A percentile compares a stretch with the other conserved stretches of the same genome.
Evolutionary conservation across 495 filamentous ascomycete species (phyloP).

Genomic region (Cercophora newfieldiana): DNA sequence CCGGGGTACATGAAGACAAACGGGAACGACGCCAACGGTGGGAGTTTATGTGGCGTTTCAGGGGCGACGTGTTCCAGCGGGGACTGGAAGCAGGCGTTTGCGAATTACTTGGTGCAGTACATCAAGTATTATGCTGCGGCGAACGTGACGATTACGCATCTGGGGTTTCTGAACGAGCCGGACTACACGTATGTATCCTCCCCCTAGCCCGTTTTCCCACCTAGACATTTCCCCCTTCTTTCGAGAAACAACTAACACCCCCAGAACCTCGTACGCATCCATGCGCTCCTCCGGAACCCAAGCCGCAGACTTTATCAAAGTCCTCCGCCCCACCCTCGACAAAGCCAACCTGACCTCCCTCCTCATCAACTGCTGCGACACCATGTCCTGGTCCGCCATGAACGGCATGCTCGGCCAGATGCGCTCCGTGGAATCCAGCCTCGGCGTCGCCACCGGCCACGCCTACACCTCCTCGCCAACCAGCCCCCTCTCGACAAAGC

Average conservation of each 20-base stretch:
- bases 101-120: constrained; percentile 55
- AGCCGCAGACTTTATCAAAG: constrained; percentile 54
- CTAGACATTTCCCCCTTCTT: not conserved
- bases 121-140: constrained; percentile 47
- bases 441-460: constrained; percentile 50
- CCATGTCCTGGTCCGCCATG: constrained; percentile 48
- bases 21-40: constrained; percentile 50
- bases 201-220: not conserved
- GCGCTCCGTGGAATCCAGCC: constrained; percentile 38
- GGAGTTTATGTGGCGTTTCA: constrained; percentile 52
- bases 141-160: constrained; percentile 49
- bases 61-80: constrained; percentile 49
- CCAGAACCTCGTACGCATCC: constrained; percentile 44
- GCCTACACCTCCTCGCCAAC: constrained; percentile 44
- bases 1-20: constrained; percentile 62
- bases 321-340: constrained; percentile 45
- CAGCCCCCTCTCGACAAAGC: constrained; percentile 41
- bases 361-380: constrained; percentile 54
- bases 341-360: constrained; percentile 37
- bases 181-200: constrained; percentile 33
- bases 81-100: constrained; percentile 58
- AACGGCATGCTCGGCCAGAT: constrained; percentile 45
- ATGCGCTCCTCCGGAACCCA: constrained; percentile 49
- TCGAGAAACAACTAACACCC: not conserved
- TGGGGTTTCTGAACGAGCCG: constrained; percentile 57